Evolutionary conservation across 2,329 filamentous ascomycete genomes (phyloP).

Genomic region (Diaporthe australafricana): DNA sequence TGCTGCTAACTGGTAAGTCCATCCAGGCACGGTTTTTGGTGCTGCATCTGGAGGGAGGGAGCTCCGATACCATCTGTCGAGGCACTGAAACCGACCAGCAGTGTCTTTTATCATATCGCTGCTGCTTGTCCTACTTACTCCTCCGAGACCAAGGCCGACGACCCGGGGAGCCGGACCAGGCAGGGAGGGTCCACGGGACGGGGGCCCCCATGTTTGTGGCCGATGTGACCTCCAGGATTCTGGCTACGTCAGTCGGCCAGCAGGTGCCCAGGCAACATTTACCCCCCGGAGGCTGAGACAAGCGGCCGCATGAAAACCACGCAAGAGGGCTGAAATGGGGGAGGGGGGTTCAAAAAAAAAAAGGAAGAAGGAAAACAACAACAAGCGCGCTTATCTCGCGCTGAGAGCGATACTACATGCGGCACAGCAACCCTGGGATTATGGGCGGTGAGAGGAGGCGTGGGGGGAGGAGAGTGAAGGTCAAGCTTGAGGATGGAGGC

Average conservation of each 20-base stretch:
- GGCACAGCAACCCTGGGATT: no score
- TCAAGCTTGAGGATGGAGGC: not conserved
- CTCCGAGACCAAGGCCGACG: not conserved
- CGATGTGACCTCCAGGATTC: slow-evolving; percentile 6
- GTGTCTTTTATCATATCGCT: no score
- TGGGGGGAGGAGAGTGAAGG: not conserved
- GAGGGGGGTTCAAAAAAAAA: no score
- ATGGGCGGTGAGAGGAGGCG: slow-evolving; percentile 6
- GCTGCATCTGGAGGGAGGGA: no score
- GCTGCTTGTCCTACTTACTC: no score
- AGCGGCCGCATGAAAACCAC: not conserved
- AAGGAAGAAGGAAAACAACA: not conserved
- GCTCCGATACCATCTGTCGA: no score
- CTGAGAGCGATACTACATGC: not conserved
- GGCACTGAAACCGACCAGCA: no score
- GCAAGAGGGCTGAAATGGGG: not conserved
- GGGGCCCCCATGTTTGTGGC: not conserved
- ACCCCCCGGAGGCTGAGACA: slow-evolving; percentile 14
- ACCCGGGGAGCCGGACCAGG: slow-evolving; percentile 18
- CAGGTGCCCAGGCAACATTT: no score
- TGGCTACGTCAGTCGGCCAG: slow-evolving; percentile 4
- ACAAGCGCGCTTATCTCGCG: slow-evolving; percentile 13
- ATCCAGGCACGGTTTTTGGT: no score
- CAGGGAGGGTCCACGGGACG: not conserved
- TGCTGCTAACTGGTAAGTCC: no score